These are phyloP conservation scores for Coemansia umbellata DNA, from an alignment of 192 early-diverging fungal genomes.

Conservation along the genomic window DNA sequence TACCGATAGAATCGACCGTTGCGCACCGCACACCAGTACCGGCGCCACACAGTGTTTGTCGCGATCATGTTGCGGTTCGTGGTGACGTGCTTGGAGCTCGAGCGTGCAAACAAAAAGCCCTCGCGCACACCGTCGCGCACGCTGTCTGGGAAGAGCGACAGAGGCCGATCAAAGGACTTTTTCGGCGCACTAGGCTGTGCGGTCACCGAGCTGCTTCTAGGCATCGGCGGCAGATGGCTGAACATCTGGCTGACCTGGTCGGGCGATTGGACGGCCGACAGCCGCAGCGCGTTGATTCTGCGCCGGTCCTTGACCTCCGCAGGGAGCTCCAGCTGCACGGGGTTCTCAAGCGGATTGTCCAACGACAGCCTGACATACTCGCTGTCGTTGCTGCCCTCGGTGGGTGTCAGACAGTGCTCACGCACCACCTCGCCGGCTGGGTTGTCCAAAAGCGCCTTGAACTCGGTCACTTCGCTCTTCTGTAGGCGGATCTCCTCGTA, in stretches of 20 bases:
- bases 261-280: conserved; percentile 22
- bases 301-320: conserved; percentile 13
- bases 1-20: conserved; percentile 31
- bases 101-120: conserved; percentile 37
- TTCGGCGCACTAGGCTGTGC: background rate
- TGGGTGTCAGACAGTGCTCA: conserved; percentile 29
- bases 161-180: background rate
- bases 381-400: conserved; percentile 3
- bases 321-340: conserved; percentile 3
- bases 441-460: conserved; percentile 42
- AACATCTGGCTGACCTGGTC: conserved; percentile 10
- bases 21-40: conserved; percentile 45
- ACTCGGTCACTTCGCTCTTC: conserved; percentile 37
- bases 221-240: background rate
- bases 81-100: background rate
- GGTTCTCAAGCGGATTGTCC: conserved; percentile 9
- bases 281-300: conserved; percentile 16
- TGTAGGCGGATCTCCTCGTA: conserved; percentile 35
- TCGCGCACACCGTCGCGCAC: conserved; percentile 28
- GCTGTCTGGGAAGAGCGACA: background rate
- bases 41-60: conserved; percentile 27
- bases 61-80: conserved; percentile 16
- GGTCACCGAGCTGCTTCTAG: background rate
- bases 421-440: conserved; percentile 35
- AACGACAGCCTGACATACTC: conserved; percentile 46